Evolutionary conservation across 2,329 filamentous ascomycete species (phyloP).

Genomic region (Curvularia eragrostidis): DNA sequence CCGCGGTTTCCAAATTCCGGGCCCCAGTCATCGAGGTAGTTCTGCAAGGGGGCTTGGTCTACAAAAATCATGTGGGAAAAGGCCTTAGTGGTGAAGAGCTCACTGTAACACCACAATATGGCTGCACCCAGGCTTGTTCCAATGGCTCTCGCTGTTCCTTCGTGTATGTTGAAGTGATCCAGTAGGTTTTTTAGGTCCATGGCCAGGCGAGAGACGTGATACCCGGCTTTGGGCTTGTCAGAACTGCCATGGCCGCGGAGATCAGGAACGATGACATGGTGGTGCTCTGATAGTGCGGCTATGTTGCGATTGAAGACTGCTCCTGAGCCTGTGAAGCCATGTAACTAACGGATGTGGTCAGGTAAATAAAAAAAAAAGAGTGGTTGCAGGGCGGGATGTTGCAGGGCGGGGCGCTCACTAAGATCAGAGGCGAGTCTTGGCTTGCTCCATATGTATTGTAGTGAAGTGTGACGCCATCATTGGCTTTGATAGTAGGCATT

Average conservation of each 20-base stretch:
- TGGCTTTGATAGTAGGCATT: conserved; percentile 27
- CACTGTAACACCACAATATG: conserved; percentile 37
- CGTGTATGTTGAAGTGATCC: conserved; percentile 21
- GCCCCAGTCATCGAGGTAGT: conserved; percentile 36
- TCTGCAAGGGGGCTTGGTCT: conserved; percentile 39
- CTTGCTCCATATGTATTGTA: conserved; percentile 22
- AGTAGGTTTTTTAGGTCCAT: conserved; percentile 37
- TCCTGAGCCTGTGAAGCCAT: conserved; percentile 37
- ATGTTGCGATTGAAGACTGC: conserved; percentile 32
- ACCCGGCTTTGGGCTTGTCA: conserved; percentile 33
- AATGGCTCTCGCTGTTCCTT: conserved; percentile 21
- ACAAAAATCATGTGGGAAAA: conserved; percentile 38
- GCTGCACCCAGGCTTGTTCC: conserved; percentile 33
- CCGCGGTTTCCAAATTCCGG: conserved; percentile 30
- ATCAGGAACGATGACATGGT: conserved; percentile 28
- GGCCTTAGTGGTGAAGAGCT: conserved; percentile 30
- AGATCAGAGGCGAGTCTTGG: conserved; percentile 18
- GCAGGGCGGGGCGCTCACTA: conserved; percentile 13
- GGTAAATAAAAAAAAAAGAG: not conserved
- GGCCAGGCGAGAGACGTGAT: conserved; percentile 37
- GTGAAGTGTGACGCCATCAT: conserved; percentile 23
- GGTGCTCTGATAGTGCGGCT: conserved; percentile 11
- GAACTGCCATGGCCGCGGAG: conserved; percentile 38
- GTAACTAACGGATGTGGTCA: conserved; percentile 23
- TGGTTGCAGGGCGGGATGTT: not conserved